Base-by-base conservation (phyloP, 192 early-diverging fungal genomes). In the Coemansia sp. region DNA sequence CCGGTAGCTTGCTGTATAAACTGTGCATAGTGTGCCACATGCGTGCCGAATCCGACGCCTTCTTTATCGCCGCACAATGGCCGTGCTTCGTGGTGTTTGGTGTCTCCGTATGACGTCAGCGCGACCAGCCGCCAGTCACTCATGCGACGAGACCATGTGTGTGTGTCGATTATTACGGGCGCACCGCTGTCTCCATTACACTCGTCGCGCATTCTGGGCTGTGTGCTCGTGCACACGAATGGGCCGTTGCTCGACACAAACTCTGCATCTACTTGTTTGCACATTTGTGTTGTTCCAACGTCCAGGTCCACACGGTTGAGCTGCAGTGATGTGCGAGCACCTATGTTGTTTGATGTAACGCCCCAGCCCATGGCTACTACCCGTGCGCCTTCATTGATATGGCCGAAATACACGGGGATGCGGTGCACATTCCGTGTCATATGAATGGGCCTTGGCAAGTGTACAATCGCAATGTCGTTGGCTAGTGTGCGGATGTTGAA, bases 31-130 rank as follows among this genome's bases (percentile, higher is more conserved):
- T 77, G 67, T 7, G 70, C 73, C n/a, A 83, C 51, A 21, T 80
- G 82, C 29, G 82, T 83, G 66, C 73, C 75, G 57, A 83, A 83
- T 1, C 77, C 82, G 19, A 77, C 69, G 7, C 82, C 82, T 4
- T 21, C 16, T 0, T 70, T 62, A 17, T 77, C 76, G 26, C 74
- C 82, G 55, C 82, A 83, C 9, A 63, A 62, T 48, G 78, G 78
- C 26, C 62, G 66, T 3, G 37, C 39, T 10, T 72, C 68, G 38
- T 74, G 68, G 22, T n/a, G 10, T 19, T 52, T 41, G 21, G 74
- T 80, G 54, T 83, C 77, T 8, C 82, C 82, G 48, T 71, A 83
- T 14, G 76, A 79, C 10, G 82, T 83, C 48, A 83, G 39, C 35
- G 73, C 82, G 16, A 74, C 67, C 62, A 76, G 56, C 19, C 66